A percentile compares a stretch with the other conserved stretches of the same genome.
These are phyloP conservation scores for Hericium erinaceus DNA, from an alignment of 768 basidiomycete species.

Conservation along the genomic window DNA sequence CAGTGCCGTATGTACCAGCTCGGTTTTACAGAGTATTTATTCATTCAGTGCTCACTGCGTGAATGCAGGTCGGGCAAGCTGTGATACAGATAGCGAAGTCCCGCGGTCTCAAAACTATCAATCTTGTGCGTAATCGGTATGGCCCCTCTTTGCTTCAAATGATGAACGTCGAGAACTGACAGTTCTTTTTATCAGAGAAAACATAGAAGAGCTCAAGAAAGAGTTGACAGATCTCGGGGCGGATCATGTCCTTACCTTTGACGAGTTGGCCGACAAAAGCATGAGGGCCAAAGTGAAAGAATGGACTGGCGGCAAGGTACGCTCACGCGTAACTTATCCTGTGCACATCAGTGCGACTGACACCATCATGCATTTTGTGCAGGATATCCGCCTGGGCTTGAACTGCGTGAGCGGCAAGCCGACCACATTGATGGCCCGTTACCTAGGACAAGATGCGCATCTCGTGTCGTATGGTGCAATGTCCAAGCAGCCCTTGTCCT, in stretches of 20 bases:
- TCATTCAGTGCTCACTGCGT: no score
- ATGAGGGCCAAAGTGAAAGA: slow-evolving; percentile 41
- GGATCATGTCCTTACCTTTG: slow-evolving; percentile 69
- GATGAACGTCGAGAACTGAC: neutral
- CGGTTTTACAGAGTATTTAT: no score
- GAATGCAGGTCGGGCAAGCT: slow-evolving; percentile 62
- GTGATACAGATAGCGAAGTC: slow-evolving; percentile 76
- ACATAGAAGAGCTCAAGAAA: slow-evolving; percentile 39
- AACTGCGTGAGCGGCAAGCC: slow-evolving; percentile 60
- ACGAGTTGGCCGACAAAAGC: slow-evolving; percentile 52
- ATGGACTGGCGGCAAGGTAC: slow-evolving; percentile 57
- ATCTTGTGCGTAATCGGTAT: slow-evolving; percentile 68
- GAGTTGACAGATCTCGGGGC: slow-evolving; percentile 58
- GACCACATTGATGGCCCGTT: slow-evolving; percentile 58
- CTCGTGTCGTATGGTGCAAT: slow-evolving; percentile 87
- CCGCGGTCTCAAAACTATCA: slow-evolving; percentile 66
- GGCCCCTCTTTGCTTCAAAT: slow-evolving; percentile 8
- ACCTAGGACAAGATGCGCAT: slow-evolving; percentile 59
- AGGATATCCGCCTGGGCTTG: slow-evolving; percentile 38
- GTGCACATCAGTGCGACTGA: neutral
- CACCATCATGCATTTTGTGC: neutral
- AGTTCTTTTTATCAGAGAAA: slow-evolving; percentile 30
- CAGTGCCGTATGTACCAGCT: slow-evolving; percentile 48
- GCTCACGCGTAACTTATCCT: neutral
- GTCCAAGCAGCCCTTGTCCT: slow-evolving; percentile 71